These are phyloP conservation scores for Eucalyptus microcorys DNA, from an alignment of 345 rosid species.

Conservation along the genomic window DNA sequence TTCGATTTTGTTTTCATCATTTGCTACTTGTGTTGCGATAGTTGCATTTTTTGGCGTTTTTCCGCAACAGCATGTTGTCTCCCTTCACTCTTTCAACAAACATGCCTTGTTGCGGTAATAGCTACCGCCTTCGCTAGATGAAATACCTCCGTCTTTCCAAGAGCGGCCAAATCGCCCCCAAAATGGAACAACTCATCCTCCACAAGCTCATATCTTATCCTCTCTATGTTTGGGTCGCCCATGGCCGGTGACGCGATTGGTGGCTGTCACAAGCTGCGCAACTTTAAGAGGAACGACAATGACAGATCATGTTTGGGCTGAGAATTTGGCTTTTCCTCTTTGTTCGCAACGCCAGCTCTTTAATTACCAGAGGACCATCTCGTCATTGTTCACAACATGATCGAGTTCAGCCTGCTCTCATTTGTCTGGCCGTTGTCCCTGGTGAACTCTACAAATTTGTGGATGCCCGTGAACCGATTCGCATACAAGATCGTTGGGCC, in stretches of 20 bases:
- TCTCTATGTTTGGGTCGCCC: background rate
- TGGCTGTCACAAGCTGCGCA: too few relatives aligned
- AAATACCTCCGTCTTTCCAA: background rate
- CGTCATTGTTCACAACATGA: background rate
- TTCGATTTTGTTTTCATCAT: too few relatives aligned
- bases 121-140: background rate
- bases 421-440: background rate
- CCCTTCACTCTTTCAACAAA: background rate
- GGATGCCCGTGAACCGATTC: background rate
- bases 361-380: background rate
- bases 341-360: background rate
- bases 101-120: background rate
- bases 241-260: too few relatives aligned
- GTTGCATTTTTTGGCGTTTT: too few relatives aligned
- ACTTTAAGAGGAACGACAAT: background rate
- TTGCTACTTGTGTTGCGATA: too few relatives aligned
- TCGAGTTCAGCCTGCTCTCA: background rate
- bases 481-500: background rate
- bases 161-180: background rate
- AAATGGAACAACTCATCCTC: background rate
- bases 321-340: background rate
- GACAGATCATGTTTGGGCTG: background rate
- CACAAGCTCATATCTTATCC: background rate
- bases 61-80: background rate
- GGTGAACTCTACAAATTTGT: background rate